Evolutionary conservation across 768 basidiomycete genomes (phyloP).

Genomic region (Lactarius pseudohatsudake): DNA sequence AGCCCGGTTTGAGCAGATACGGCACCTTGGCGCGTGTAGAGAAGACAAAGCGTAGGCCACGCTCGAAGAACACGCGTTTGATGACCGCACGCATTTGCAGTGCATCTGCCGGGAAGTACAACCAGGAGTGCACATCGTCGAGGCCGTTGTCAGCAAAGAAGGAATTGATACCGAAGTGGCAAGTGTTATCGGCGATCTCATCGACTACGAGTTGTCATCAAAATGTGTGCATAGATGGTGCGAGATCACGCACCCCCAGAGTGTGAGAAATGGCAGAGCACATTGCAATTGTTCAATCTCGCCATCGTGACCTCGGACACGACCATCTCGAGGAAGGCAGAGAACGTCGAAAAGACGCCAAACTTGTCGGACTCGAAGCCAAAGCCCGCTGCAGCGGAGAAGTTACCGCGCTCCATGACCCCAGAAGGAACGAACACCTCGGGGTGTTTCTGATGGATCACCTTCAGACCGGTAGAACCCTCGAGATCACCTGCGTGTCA

Average conservation of each 20-base stretch:
- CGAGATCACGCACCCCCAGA: constrained; percentile 58
- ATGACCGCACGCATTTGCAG: constrained; percentile 79
- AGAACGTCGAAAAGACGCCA: constrained; percentile 89
- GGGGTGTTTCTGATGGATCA: constrained; percentile 86
- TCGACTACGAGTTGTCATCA: constrained; percentile 23
- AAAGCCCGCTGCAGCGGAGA: constrained; percentile 83
- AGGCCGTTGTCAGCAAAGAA: constrained; percentile 90
- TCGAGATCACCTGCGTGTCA: constrained; percentile 65
- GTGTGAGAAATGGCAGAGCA: constrained; percentile 87
- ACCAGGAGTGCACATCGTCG: constrained; percentile 69
- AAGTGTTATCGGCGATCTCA: constrained; percentile 58
- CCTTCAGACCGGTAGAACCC: constrained; percentile 86
- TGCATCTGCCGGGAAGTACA: constrained; percentile 89
- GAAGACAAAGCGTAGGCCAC: constrained; percentile 82
- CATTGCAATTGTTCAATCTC: constrained; percentile 85
- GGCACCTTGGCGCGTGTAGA: constrained; percentile 90
- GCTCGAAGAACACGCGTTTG: constrained; percentile 77
- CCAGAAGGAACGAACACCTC: constrained; percentile 86
- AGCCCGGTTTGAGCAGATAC: constrained; percentile 77
- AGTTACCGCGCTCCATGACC: constrained; percentile 85
- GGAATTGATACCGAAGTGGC: constrained; percentile 76
- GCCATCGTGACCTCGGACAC: constrained; percentile 91
- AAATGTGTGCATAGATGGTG: not conserved
- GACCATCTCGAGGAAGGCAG: constrained; percentile 90
- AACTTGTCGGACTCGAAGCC: constrained; percentile 81